Evolutionary conservation across 2,329 filamentous ascomycete genomes (phyloP), one percentile per base, ranked within the genome.

Genomic region (Verticillium tricorpus): DNA sequence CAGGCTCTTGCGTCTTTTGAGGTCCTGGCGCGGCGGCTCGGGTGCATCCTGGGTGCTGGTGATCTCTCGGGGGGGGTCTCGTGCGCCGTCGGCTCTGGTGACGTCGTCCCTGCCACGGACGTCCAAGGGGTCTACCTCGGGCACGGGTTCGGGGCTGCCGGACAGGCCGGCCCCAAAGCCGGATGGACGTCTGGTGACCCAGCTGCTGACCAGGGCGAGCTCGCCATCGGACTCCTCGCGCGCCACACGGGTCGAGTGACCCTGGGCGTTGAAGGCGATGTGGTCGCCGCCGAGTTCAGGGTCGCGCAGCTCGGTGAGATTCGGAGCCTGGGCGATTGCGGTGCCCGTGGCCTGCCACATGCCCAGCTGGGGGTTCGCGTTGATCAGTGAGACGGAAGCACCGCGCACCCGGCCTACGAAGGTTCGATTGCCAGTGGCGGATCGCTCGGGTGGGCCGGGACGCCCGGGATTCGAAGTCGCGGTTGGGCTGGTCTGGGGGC

Each of bases 341-440:
- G 70, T 71, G 57, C 70, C 70, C 45, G 70, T 66, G 57, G 70
- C 70, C 64, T 71, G 70, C 70, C 70, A 72, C 61, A 70, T 67
- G 60, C 70, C 70, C 50, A 72, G 63, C 62, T 72, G 70, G 2
- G 69, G 70, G 57, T 69, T 72, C 52, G 65, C 64, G 35, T 70
- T 69, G 39, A 71, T 63, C 56, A 72, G 31, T 15, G 69, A 68
- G 55, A 70, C 15, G 31, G 70, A 72, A 12, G 69, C 70, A 37
- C 67, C 62, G 7, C 70, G 63, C 65, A 66, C 70, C 57, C 68
- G 68, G 39, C 64, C 64, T 50, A 67, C 65, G 62, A 70, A 64
- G 60, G 65, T 60, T 52, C 45, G 45, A 22, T 25, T 52, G 45
- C 45, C 45, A 22, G 45, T 52, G n/a, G 45, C 45, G 45, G 45